Evolutionary conservation across 257 asterid species (phyloP).

Genomic region (Lavandula angustifolia): DNA sequence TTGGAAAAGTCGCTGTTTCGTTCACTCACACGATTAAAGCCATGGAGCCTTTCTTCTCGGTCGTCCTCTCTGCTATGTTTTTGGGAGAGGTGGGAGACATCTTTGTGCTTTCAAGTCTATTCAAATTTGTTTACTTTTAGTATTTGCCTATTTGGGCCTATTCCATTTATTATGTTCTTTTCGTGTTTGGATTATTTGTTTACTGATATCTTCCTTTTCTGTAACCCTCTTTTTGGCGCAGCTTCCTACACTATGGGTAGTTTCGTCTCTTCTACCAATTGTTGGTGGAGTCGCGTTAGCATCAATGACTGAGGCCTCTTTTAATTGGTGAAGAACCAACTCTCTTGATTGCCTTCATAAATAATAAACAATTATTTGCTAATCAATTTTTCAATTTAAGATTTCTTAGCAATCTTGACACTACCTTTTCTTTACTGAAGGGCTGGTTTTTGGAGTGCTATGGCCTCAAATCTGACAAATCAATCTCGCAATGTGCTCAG

Average conservation of each 20-base stretch:
- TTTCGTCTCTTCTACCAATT: constrained; percentile 86
- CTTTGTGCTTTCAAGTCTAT: constrained; percentile 3
- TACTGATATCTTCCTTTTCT: neutral
- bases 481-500: constrained; percentile 97
- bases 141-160: neutral
- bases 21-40: constrained; percentile 98
- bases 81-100: constrained; percentile 75
- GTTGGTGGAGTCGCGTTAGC: constrained; percentile 98
- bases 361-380: constrained; percentile 14
- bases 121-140: constrained; percentile 8
- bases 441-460: constrained; percentile 99
- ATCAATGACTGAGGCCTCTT: constrained; percentile 93
- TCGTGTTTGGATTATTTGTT: constrained; percentile 3
- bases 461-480: constrained; percentile 97
- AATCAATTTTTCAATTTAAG: constrained; percentile 10
- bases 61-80: constrained; percentile 91
- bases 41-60: constrained; percentile 98
- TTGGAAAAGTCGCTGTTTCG: constrained; percentile 95
- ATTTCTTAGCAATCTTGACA: neutral
- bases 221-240: constrained; percentile 35
- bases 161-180: neutral
- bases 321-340: constrained; percentile 69
- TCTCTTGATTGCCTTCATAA: neutral
- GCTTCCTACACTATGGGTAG: constrained; percentile 86
- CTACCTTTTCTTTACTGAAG: constrained; percentile 37